A percentile compares a stretch with the other conserved stretches of the same genome.
Conservation (phyloP, 345 rosid species). For the Syzygium aromaticum region DNA sequence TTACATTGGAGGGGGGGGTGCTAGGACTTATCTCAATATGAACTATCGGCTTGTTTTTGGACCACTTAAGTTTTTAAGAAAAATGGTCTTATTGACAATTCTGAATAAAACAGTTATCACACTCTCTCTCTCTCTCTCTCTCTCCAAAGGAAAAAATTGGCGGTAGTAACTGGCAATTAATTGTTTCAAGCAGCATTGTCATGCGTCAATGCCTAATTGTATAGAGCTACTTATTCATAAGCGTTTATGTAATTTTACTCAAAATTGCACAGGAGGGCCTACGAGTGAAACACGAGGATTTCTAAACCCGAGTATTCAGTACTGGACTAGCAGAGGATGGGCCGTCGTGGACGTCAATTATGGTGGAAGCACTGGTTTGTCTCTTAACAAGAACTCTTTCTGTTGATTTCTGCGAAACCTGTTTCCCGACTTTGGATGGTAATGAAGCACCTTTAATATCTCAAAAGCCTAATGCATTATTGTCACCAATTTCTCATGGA, state of each 20-base stretch:
- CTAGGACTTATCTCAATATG: neutral
- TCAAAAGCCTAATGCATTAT: neutral
- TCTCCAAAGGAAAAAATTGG: neutral
- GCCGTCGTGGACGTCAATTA: slow-evolving; percentile 93
- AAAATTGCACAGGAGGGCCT: slow-evolving; percentile 70
- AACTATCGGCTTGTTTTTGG: neutral
- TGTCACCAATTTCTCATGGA: neutral
- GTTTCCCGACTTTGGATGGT: neutral
- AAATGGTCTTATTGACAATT: neutral
- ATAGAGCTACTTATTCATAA: neutral
- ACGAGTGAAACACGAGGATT: slow-evolving; percentile 72
- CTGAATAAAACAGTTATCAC: neutral
- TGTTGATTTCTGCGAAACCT: neutral
- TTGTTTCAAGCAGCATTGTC: neutral
- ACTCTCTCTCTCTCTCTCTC: neutral
- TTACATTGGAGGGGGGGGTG: neutral
- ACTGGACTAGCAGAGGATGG: slow-evolving; percentile 99
- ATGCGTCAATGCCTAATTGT: neutral
- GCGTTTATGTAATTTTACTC: neutral
- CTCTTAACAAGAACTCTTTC: neutral
- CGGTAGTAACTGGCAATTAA: neutral
- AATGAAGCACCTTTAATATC: neutral
- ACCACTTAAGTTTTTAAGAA: neutral
- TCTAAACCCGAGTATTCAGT: slow-evolving; percentile 68
- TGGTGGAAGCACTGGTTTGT: slow-evolving; percentile 99